phyloP scores from a whole-genome alignment of 2,329 filamentous ascomycete species.

The Nothopassalora personata region DNA sequence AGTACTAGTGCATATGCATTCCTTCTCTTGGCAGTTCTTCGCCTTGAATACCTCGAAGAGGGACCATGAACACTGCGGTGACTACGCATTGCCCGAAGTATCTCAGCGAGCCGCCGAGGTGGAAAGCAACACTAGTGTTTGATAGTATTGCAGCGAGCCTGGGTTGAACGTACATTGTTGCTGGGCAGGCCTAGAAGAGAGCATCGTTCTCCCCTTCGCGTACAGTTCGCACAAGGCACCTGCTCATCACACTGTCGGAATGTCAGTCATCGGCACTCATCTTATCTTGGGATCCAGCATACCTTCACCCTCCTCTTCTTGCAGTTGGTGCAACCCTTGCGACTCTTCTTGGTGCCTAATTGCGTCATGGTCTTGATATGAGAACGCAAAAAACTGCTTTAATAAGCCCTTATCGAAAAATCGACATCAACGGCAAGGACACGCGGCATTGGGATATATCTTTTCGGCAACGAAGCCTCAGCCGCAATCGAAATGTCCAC shows the following conservation, averaged over 20 bases:
- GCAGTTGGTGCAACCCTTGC: slow-evolving; percentile 26
- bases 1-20: slow-evolving; percentile 1
- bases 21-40: not conserved
- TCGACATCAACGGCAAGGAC: not conserved
- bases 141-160: not conserved
- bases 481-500: not conserved
- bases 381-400: not conserved
- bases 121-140: not conserved
- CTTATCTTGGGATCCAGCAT: not conserved
- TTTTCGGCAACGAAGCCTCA: not conserved
- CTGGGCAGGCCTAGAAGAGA: slow-evolving; percentile 9
- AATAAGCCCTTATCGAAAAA: not conserved
- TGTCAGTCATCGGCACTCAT: not conserved
- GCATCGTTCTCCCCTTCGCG: slow-evolving; percentile 21
- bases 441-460: not conserved
- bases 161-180: not conserved
- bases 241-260: slow-evolving; percentile 23
- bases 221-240: slow-evolving; percentile 22
- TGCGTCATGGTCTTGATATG: slow-evolving; percentile 14
- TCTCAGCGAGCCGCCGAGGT: too few species aligned
- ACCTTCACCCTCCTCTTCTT: slow-evolving; percentile 27
- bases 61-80: too few species aligned
- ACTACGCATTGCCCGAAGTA: too few species aligned
- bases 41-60: too few species aligned
- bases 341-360: slow-evolving; percentile 24